Evolutionary conservation across 129 eudicot genomes (phyloP), one percentile per base, ranked within the genome.

Genomic region (Centaurea solstitialis): DNA sequence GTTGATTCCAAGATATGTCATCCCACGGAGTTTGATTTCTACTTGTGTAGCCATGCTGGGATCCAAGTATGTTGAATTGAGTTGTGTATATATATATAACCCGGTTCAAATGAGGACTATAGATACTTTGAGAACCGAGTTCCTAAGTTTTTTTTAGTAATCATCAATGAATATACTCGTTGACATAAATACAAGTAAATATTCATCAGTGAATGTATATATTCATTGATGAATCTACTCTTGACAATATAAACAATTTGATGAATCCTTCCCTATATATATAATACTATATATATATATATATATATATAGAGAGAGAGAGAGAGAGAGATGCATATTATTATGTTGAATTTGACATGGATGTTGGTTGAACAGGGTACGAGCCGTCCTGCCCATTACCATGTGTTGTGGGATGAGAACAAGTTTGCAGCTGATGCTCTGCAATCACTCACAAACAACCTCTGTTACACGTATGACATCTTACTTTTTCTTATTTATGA

Each of bases 31-130:
- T 94, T 94, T 76, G 98, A 94, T 77, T 94, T 94, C 73, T 94
- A 94, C 68, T 88, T 94, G 57, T 94, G 98, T 77, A 94, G 98
- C 85, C 98, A 94, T 84, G 98, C 98, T 35, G 98, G 98, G 33
- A 91, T 94, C 84, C 98, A 91, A 93, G 98, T 91, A 82, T 23
- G 10, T 9, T 41, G 47, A 41, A 41, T 41, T 41, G 12, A 7
- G 22, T 57, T 57, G 72, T 23, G 10, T 24, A 67, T 22, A 66
- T 66, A 30, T 30, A 33, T 33, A 33, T 33, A 33, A 33, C 37
- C 37, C 5, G 5, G 37, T 33, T 33, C 5, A 33, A 33, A 33
- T 33, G 37, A 33, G 4, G 5, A 33, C 2, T 33, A 5, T 4
- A 33, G 4, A 33, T 33, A 33, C 37, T 33, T 33, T 33, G 37